Percentiles rank a stretch among this genome's conserved stretches.
Evolutionary conservation across 2,329 filamentous ascomycete species (phyloP).

Genomic region (Cytospora mali): DNA sequence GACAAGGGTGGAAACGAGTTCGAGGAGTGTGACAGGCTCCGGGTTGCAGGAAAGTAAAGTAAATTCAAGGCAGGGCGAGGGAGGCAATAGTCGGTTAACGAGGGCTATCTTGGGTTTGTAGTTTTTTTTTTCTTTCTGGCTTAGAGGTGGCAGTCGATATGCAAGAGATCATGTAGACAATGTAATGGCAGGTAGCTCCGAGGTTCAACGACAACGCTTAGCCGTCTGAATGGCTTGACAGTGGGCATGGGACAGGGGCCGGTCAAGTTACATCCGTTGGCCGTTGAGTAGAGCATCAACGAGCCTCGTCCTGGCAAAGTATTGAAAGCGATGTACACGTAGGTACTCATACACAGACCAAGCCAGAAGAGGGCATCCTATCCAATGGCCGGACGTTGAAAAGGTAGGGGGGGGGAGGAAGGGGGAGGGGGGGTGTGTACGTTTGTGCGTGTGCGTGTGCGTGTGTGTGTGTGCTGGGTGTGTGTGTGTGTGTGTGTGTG

Average conservation of each 20-base stretch:
- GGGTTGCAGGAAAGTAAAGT: constrained; percentile 4
- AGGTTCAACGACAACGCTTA: constrained; percentile 25
- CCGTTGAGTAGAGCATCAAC: background rate
- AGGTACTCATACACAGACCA: constrained; percentile 6
- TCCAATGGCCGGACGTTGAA: constrained; percentile 11
- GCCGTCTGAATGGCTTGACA: constrained; percentile 21
- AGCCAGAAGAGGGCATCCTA: background rate
- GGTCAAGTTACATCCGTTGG: constrained; percentile 16
- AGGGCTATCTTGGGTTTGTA: constrained; percentile 5
- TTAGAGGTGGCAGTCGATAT: constrained; percentile 6
- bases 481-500: constrained; percentile 1
- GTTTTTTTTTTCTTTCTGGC: background rate
- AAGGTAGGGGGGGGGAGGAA: background rate
- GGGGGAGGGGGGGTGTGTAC: background rate
- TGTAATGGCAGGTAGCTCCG: constrained; percentile 26
- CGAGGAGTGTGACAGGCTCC: constrained; percentile 21
- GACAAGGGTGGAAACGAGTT: constrained; percentile 23
- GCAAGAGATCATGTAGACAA: constrained; percentile 12
- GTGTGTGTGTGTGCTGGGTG: background rate
- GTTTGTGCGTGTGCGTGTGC: background rate
- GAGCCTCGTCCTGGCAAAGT: constrained; percentile 5
- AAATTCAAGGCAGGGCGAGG: constrained; percentile 16
- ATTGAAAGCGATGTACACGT: constrained; percentile 15
- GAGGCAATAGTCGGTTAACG: constrained; percentile 22
- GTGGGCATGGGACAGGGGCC: constrained; percentile 13